Percentiles rank a stretch among this genome's conserved stretches.
These are phyloP conservation scores for Silene conica DNA, from an alignment of 148 eudicot genomes.

Conservation along the genomic window DNA sequence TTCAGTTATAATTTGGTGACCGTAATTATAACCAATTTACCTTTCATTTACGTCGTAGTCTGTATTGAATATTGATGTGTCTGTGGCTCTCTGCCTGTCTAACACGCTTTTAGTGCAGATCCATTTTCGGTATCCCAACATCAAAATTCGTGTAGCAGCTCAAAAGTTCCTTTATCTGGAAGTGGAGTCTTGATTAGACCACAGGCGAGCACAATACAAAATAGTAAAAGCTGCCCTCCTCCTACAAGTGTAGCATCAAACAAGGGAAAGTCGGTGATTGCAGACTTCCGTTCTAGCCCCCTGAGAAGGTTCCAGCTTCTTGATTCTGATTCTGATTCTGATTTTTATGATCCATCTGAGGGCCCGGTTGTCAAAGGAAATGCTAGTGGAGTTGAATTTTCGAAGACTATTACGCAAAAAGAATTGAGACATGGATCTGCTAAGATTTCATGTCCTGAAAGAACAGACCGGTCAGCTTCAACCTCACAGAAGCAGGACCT, in stretches of 20 bases:
- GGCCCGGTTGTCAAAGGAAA: conserved; percentile 20
- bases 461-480: conserved; percentile 22
- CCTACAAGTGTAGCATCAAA: conserved; percentile 36
- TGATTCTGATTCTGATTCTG: conserved; percentile 38
- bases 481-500: conserved; percentile 41
- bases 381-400: conserved; percentile 21
- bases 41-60: neutral
- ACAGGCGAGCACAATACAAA: conserved; percentile 29
- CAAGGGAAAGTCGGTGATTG: conserved; percentile 33
- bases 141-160: conserved; percentile 63
- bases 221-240: conserved; percentile 32
- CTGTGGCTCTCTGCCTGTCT: conserved; percentile 10
- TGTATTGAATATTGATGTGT: neutral
- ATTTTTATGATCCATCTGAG: conserved; percentile 41
- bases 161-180: conserved; percentile 60
- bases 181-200: conserved; percentile 49
- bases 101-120: conserved; percentile 29
- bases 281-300: conserved; percentile 59
- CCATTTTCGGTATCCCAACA: conserved; percentile 27
- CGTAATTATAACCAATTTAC: neutral
- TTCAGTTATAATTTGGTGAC: neutral
- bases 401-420: conserved; percentile 26
- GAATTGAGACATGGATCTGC: conserved; percentile 17
- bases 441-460: conserved; percentile 25
- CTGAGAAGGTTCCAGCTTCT: conserved; percentile 80